Conservation (phyloP, 2,329 filamentous ascomycete species). For the Hypoxylon sp. region DNA sequence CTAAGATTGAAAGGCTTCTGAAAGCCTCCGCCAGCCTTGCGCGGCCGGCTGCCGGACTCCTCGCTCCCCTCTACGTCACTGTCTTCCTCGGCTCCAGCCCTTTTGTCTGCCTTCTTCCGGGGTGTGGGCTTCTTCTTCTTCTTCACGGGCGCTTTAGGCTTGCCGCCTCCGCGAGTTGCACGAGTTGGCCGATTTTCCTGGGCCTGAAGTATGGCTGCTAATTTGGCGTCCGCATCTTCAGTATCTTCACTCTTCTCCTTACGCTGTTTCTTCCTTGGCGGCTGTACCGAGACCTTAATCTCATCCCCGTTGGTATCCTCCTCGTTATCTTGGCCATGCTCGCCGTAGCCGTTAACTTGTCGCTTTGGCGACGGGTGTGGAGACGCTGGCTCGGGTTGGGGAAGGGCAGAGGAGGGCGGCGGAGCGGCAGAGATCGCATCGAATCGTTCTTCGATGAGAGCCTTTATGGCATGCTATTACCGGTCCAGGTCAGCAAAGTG, state of each 20-base stretch:
- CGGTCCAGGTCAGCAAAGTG: constrained; percentile 9
- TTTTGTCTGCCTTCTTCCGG: constrained; percentile 81
- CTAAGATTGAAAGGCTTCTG: constrained; percentile 88
- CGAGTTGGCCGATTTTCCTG: constrained; percentile 85
- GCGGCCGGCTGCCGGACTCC: constrained; percentile 71
- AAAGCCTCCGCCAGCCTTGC: constrained; percentile 92
- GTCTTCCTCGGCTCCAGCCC: constrained; percentile 82
- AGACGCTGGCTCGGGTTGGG: constrained; percentile 41
- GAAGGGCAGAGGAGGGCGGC: constrained; percentile 38
- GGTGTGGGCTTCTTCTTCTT: constrained; percentile 74
- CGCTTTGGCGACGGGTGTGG: constrained; percentile 45
- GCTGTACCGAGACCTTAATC: constrained; percentile 63
- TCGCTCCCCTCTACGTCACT: constrained; percentile 78
- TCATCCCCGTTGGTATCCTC: constrained; percentile 56
- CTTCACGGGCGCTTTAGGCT: constrained; percentile 64
- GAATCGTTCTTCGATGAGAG: constrained; percentile 79
- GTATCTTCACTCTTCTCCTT: constrained; percentile 69
- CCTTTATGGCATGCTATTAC: constrained; percentile 75
- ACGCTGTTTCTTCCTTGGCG: constrained; percentile 74
- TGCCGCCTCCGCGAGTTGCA: constrained; percentile 80
- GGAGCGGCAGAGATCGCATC: constrained; percentile 71
- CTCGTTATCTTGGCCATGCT: constrained; percentile 49
- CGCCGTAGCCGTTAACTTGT: constrained; percentile 49
- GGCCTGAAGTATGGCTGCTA: constrained; percentile 89
- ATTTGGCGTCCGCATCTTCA: constrained; percentile 85